phyloP scores from a whole-genome alignment of 306 rosid species.

The Acacia melanoxylon region DNA sequence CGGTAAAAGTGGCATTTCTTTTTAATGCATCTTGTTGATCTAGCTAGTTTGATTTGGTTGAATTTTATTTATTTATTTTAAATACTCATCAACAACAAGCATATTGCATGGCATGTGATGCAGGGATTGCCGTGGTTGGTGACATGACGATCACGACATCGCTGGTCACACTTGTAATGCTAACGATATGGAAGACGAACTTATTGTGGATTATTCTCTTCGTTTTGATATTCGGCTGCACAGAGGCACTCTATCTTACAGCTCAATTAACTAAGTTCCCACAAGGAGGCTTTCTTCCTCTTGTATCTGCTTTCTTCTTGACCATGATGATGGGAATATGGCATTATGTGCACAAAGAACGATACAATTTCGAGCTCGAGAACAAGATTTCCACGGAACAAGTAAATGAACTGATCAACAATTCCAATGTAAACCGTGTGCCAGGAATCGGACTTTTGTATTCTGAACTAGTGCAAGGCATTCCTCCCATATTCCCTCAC shows the following conservation, averaged over 20 bases:
- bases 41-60: not conserved
- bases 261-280: constrained; percentile 66
- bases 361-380: constrained; percentile 62
- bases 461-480: constrained; percentile 80
- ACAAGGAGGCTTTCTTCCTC: constrained; percentile 75
- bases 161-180: constrained; percentile 64
- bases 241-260: constrained; percentile 50
- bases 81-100: not conserved
- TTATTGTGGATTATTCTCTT: constrained; percentile 56
- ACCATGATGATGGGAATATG: constrained; percentile 61
- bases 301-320: constrained; percentile 45
- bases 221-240: constrained; percentile 39
- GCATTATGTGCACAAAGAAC: constrained; percentile 76
- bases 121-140: constrained; percentile 76
- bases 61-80: not conserved
- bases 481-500: constrained; percentile 82
- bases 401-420: constrained; percentile 38
- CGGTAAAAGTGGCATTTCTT: constrained; percentile 36
- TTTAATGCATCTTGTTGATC: not conserved
- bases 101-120: not conserved
- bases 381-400: constrained; percentile 69
- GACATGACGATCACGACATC: constrained; percentile 71
- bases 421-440: constrained; percentile 48
- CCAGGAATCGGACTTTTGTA: constrained; percentile 76
- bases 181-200: constrained; percentile 73